phyloP scores from a whole-genome alignment of 1,284 basidiomycete species.

The Apiotrichum gracile region DNA sequence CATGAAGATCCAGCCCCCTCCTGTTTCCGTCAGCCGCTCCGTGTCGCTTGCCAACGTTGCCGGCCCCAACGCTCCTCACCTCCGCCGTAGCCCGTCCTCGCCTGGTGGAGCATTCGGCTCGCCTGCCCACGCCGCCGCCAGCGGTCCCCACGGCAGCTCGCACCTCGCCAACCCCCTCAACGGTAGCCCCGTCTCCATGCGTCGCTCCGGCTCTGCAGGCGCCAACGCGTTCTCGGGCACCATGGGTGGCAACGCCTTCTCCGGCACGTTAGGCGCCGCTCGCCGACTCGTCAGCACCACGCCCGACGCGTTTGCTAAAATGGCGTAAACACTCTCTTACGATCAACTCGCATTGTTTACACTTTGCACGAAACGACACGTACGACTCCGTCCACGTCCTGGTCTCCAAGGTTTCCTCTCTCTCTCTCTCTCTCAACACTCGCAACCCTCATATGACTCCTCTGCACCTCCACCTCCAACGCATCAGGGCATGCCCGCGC shows the following conservation, averaged over 20 bases:
- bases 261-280: constrained; percentile 9
- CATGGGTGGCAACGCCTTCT: constrained; percentile 11
- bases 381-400: too few relatives aligned
- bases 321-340: not conserved
- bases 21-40: not conserved
- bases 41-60: constrained; percentile 1
- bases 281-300: constrained; percentile 11
- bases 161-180: not conserved
- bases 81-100: constrained; percentile 1
- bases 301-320: not conserved
- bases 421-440: too few relatives aligned
- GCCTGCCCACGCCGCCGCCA: too few relatives aligned
- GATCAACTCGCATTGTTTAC: not conserved
- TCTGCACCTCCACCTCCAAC: too few relatives aligned
- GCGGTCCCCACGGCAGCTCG: not conserved
- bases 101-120: not conserved
- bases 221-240: constrained; percentile 12
- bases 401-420: too few relatives aligned
- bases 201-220: constrained; percentile 5
- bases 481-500: too few relatives aligned
- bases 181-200: not conserved
- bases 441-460: too few relatives aligned
- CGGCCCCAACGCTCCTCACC: not conserved
- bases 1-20: not conserved
- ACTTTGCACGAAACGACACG: not conserved